Base-by-base conservation (phyloP, 805 yeast species). In the Cyberlindnera americana region DNA sequence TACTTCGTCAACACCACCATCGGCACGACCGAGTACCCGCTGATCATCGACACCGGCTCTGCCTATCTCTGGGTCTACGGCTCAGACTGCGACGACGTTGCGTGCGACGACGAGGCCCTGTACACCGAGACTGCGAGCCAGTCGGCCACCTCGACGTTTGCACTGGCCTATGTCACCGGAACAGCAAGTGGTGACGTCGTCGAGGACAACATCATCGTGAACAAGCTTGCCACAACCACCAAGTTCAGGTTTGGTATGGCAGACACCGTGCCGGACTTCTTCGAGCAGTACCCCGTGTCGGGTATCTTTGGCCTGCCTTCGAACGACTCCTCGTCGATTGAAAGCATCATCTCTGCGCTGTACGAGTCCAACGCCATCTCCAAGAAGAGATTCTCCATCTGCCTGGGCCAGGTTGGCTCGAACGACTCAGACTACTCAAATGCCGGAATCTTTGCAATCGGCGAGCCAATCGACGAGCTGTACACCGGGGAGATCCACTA, bases 1-100 rank as follows among this genome's bases (percentile, higher is more conserved):
- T 70, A 60, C 39, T 67, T 52, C 32, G 60, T 66, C 36, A 61
- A 70, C 44, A 60, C 68, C 22, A 66, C 67, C 12, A 59, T 70
- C 27, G 67, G 62, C 17, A 49, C 64, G n/a, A 54, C 55, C n/a
- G 61, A 61, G 23, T 77, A 69, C 48, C 75, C 75, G 5, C 59
- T 81, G 28, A 65, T 81, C 15, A 60, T 81, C 14, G 87, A 81
- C 56, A 81, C 87, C 0, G 86, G 83, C 6, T 76, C 83, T 19
- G 78, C 79, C 14, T 72, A 78, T 41, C 54, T 78, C 3, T 81
- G 87, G 87, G 67, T 81, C 4, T 78, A 77, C 53, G 78, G 75
- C 34, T 55, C 65, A 1, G 57, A 69, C 27, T 80, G 86, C 60
- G 56, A 61, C 1, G 67, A 67, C 36, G 43, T 48, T 9, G 64